phyloP scores from a whole-genome alignment of 805 yeast species.

The Pichia insulana region DNA sequence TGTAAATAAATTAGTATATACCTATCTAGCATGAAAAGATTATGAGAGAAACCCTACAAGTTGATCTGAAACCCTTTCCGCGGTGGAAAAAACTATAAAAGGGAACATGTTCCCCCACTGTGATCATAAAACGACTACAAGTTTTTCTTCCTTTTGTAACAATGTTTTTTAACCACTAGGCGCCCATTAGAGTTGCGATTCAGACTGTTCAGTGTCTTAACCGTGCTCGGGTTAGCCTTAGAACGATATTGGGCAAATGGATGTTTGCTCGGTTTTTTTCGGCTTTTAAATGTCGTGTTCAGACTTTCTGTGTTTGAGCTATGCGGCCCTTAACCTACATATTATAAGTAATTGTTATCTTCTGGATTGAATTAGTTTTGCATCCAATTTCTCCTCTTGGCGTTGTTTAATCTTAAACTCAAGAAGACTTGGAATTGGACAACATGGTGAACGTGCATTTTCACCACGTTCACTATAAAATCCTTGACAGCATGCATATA shows the following conservation, averaged over 20 bases:
- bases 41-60: not conserved
- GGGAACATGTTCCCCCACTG: too few species aligned
- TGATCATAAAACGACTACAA: too few species aligned
- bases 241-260: conserved; percentile 35
- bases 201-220: conserved; percentile 41
- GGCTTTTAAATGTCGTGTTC: conserved; percentile 50
- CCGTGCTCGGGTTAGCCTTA: conserved; percentile 94
- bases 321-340: conserved; percentile 76
- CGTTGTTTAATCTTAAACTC: conserved; percentile 60
- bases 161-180: conserved; percentile 39
- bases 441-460: conserved; percentile 59
- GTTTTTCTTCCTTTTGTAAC: conserved; percentile 15
- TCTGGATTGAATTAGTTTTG: conserved; percentile 29
- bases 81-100: conserved; percentile 8
- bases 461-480: conserved; percentile 56
- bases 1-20: too few species aligned
- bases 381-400: conserved; percentile 47
- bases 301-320: conserved; percentile 34
- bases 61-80: not conserved
- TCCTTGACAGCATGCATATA: conserved; percentile 66
- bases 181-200: conserved; percentile 80
- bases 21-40: too few species aligned
- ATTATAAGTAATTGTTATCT: not conserved
- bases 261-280: conserved; percentile 32
- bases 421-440: conserved; percentile 64